phyloP scores from a whole-genome alignment of 305 asterid genomes.

The Fraxinus ornus region DNA sequence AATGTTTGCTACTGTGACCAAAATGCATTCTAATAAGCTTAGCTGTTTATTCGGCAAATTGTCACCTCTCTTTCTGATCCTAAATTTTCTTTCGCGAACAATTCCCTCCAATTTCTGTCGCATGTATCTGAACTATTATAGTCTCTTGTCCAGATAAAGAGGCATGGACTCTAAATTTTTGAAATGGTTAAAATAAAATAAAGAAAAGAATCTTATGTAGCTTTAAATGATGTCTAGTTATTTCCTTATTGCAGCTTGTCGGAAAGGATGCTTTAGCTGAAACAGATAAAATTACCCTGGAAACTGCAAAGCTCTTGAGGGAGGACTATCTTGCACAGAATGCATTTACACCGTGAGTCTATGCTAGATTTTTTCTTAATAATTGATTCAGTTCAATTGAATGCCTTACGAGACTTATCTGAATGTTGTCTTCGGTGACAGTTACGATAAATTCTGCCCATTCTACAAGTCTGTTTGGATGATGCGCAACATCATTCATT shows the following conservation, averaged over 20 bases:
- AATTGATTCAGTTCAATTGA: not conserved
- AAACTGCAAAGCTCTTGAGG: conserved; percentile 95
- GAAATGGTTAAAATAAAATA: not conserved
- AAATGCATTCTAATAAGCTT: not conserved
- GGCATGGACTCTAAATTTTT: not conserved
- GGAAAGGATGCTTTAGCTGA: conserved; percentile 98
- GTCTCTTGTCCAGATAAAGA: not conserved
- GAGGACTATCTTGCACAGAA: conserved; percentile 99
- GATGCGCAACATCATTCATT: conserved; percentile 98
- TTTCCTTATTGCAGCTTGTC: conserved; percentile 67
- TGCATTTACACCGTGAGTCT: conserved; percentile 90
- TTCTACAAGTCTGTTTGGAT: conserved; percentile 99
- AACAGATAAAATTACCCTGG: conserved; percentile 87
- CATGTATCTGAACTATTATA: not conserved
- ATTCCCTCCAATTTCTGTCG: not conserved
- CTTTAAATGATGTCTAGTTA: not conserved
- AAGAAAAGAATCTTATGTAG: not conserved
- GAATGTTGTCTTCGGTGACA: conserved; percentile 35
- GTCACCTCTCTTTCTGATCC: not conserved
- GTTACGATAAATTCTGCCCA: conserved; percentile 94
- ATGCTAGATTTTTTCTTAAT: not conserved
- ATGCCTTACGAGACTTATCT: conserved; percentile 3
- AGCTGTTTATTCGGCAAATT: not conserved
- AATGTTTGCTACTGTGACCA: not conserved
- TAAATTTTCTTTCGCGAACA: not conserved